Percentiles rank a stretch among this genome's conserved stretches.
phyloP scores from a whole-genome alignment of 2,329 filamentous ascomycete genomes.

The Aphanoascus verrucosus region DNA sequence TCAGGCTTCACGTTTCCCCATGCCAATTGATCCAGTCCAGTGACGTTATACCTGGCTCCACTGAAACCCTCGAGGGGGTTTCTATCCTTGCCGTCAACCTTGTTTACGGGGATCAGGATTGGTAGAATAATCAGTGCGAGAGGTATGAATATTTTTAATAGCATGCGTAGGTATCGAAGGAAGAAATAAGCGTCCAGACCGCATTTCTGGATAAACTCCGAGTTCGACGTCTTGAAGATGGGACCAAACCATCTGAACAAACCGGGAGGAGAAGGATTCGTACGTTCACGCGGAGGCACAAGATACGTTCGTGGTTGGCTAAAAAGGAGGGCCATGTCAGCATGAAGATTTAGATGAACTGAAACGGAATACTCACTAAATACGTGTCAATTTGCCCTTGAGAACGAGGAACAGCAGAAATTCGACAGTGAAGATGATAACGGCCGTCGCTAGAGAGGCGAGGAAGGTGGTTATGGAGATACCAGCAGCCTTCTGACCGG shows the following conservation, averaged over 20 bases:
- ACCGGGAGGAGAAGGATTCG: conserved; percentile 56
- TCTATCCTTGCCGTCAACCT: conserved; percentile 56
- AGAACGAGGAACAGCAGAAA: conserved; percentile 63
- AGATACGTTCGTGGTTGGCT: conserved; percentile 78
- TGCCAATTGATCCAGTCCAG: conserved; percentile 68
- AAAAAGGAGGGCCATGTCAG: conserved; percentile 9
- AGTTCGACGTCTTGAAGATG: conserved; percentile 58
- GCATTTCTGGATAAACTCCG: conserved; percentile 87
- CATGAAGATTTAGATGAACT: conserved; percentile 5
- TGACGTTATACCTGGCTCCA: conserved; percentile 38
- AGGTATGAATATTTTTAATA: conserved; percentile 85
- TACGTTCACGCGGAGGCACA: conserved; percentile 73
- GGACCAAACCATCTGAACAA: conserved; percentile 45
- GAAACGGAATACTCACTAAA: conserved; percentile 53
- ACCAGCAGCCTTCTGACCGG: conserved; percentile 28
- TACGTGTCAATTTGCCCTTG: conserved; percentile 66
- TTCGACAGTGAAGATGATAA: conserved; percentile 52
- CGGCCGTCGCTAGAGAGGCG: conserved; percentile 52
- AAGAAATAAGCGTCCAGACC: conserved; percentile 97
- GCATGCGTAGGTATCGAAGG: conserved; percentile 72
- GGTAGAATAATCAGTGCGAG: conserved; percentile 69
- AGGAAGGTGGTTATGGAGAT: conserved; percentile 45
- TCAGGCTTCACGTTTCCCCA: conserved; percentile 71
- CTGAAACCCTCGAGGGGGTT: conserved; percentile 33
- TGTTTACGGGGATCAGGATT: conserved; percentile 77